Conservation (phyloP, 805 yeast species). For the Ogataea populi-albae region DNA sequence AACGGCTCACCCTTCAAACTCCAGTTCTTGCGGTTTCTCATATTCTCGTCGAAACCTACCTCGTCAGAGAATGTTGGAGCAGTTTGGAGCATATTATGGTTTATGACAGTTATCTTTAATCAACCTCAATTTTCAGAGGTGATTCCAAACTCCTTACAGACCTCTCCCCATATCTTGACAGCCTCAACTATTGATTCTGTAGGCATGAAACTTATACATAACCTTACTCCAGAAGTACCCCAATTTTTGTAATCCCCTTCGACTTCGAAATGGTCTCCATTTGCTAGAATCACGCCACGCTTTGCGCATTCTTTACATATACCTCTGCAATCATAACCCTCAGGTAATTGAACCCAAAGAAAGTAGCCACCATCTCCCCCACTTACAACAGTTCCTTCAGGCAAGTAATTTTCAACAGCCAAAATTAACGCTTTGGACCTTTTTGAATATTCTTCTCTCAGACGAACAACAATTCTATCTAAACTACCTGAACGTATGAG, state of each 20-base stretch:
- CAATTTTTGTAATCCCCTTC: constrained; percentile 57
- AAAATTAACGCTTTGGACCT: constrained; percentile 43
- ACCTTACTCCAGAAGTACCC: constrained; percentile 56
- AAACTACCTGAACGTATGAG: constrained; percentile 52
- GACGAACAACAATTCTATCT: constrained; percentile 42
- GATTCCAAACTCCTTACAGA: constrained; percentile 20
- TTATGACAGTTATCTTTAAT: constrained; percentile 1
- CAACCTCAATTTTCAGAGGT: too few species aligned
- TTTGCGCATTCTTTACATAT: constrained; percentile 38
- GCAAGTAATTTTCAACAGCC: constrained; percentile 46
- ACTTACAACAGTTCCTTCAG: constrained; percentile 47
- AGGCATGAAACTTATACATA: constrained; percentile 54
- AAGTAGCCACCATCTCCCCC: constrained; percentile 90
- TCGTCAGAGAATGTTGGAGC: constrained; percentile 2
- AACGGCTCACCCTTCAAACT: constrained; percentile 2
- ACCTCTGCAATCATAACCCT: constrained; percentile 31
- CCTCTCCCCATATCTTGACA: constrained; percentile 48
- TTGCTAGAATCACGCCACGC: constrained; percentile 58
- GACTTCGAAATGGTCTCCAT: constrained; percentile 75
- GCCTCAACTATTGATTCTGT: constrained; percentile 48
- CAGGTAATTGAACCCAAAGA: constrained; percentile 66
- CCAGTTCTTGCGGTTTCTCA: constrained; percentile 3
- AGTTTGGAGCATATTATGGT: neutral
- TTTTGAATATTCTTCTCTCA: constrained; percentile 43
- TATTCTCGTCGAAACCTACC: constrained; percentile 3